Conservation (phyloP, 106 monocot species). For the Cymbidium sinense region DNA sequence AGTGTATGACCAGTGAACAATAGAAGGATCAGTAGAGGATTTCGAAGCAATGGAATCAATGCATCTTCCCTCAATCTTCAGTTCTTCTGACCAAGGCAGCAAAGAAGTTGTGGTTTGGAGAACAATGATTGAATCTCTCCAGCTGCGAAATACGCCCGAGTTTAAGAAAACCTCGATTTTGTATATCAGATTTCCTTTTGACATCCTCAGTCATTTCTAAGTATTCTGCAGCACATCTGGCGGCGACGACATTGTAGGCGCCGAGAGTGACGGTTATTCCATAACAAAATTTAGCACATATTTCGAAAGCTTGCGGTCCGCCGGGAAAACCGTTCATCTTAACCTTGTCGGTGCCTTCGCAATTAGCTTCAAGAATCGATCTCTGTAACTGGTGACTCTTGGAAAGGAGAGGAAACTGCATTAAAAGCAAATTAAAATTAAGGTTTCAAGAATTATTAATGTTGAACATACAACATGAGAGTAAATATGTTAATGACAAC, state of each 20-base stretch:
- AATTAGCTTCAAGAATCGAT: conserved; percentile 36
- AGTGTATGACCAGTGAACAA: conserved; percentile 75
- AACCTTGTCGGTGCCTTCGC: conserved; percentile 43
- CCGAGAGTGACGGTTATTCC: conserved; percentile 78
- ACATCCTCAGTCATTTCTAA: conserved; percentile 80
- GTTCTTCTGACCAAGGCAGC: conserved; percentile 57
- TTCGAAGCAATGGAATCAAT: conserved; percentile 80
- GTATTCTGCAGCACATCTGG: conserved; percentile 72
- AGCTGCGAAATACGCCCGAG: conserved; percentile 64
- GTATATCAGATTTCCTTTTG: conserved; percentile 80
- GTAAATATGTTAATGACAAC: not conserved
- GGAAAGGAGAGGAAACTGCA: conserved; percentile 88
- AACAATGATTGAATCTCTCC: conserved; percentile 91
- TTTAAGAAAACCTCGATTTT: conserved; percentile 82
- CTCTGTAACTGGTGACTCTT: conserved; percentile 62
- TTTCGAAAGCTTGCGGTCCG: conserved; percentile 66
- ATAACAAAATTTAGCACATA: conserved; percentile 89
- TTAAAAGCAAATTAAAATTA: not conserved
- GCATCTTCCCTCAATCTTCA: conserved; percentile 66
- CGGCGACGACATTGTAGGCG: conserved; percentile 74
- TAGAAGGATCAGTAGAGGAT: conserved; percentile 55
- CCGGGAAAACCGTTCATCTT: conserved; percentile 59
- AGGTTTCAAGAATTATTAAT: not conserved
- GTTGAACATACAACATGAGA: not conserved
- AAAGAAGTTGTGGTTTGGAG: conserved; percentile 60